phyloP scores from a whole-genome alignment of 306 rosid species.

The Citrullus mucosospermus region DNA sequence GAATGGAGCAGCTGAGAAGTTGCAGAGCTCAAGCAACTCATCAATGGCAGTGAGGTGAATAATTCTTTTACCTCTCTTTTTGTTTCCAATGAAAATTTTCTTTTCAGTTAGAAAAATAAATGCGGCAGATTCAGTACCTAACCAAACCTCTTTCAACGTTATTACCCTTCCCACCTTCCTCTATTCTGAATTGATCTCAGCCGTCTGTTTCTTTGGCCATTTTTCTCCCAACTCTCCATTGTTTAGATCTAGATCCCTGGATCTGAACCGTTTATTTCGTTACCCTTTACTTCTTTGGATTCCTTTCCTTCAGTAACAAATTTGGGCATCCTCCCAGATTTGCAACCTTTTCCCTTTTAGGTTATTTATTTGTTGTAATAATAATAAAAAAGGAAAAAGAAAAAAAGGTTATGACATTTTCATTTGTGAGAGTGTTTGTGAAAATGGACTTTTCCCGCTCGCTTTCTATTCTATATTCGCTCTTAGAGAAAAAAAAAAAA shows the following conservation, averaged over 20 bases:
- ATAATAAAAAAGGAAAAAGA: no score
- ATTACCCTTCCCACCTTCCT: not conserved
- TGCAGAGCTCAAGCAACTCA: slow-evolving; percentile 58
- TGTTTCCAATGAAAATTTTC: not conserved
- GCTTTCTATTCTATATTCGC: not conserved
- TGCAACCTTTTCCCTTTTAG: not conserved
- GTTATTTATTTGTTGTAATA: not conserved
- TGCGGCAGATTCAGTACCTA: slow-evolving; percentile 7
- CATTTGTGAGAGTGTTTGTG: not conserved
- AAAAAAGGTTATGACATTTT: not conserved
- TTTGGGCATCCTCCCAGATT: not conserved
- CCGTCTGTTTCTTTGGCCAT: not conserved
- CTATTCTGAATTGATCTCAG: not conserved
- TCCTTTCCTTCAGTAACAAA: slow-evolving; percentile 12
- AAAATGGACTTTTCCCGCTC: not conserved
- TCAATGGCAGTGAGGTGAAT: slow-evolving; percentile 71
- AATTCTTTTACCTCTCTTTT: not conserved
- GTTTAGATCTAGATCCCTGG: slow-evolving; percentile 40
- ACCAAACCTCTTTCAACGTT: slow-evolving; percentile 14
- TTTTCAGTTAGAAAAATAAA: not conserved
- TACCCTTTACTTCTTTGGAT: slow-evolving; percentile 38
- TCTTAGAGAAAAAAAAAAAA: not conserved
- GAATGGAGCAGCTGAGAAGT: slow-evolving; percentile 25
- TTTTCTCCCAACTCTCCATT: slow-evolving; percentile 5
- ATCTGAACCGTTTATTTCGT: slow-evolving; percentile 66